Evolutionary conservation across 176 grass and related monocot species (phyloP).

Genomic region (Oryza glumipatula): DNA sequence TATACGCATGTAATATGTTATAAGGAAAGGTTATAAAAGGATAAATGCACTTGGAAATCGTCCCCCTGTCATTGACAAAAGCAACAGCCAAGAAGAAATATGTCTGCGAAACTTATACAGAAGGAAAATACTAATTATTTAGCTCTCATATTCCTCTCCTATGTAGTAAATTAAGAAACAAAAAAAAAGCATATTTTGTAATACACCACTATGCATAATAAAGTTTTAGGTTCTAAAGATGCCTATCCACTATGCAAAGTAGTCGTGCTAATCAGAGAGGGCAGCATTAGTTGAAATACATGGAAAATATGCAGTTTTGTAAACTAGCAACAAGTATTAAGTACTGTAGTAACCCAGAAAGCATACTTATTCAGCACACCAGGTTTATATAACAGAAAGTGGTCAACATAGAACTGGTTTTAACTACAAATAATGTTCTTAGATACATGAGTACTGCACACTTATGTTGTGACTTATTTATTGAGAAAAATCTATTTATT

Average conservation of each 20-base stretch:
- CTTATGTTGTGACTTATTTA: slow-evolving; percentile 6
- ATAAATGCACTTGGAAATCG: neutral
- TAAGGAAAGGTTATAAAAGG: neutral
- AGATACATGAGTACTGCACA: neutral
- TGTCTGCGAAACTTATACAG: neutral
- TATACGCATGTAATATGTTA: neutral
- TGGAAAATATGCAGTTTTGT: neutral
- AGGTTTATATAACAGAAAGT: neutral
- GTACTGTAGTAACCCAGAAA: neutral
- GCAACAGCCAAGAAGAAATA: neutral
- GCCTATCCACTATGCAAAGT: neutral
- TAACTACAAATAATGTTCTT: slow-evolving; percentile 18
- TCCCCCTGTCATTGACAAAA: neutral
- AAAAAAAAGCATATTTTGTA: neutral
- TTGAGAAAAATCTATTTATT: neutral
- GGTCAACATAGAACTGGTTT: neutral
- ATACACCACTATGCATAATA: neutral
- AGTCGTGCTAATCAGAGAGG: neutral
- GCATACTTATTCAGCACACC: neutral
- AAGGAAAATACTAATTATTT: neutral
- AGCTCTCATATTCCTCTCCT: neutral
- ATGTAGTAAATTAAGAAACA: neutral
- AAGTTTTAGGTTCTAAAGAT: neutral
- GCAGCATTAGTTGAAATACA: neutral
- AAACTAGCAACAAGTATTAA: neutral